Base-by-base conservation (phyloP, 75 land plant species). In the Selaginella moellendorffii region DNA sequence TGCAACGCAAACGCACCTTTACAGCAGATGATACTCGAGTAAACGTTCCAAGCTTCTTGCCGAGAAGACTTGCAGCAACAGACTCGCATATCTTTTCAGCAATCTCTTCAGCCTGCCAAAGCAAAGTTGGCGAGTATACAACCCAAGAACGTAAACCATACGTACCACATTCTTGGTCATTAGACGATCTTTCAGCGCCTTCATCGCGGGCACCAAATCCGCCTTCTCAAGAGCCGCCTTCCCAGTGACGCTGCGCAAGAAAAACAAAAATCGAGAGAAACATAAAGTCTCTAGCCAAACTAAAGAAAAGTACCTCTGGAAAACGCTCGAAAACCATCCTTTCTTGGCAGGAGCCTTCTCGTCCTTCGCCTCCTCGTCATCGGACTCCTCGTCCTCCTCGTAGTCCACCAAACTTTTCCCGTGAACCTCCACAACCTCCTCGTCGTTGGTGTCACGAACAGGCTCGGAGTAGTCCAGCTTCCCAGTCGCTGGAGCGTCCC, bases 161-260 rank as follows among this genome's bases (percentile, higher is more conserved):
- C 97, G 76, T 80, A 90, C 97, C 88, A 93, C 98, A 80, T 93
- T 93, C 78, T 93, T 93, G 20, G 91, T 82, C 98, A 93, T 89
- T 1, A 93, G 74, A 56, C 96, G 78, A 62, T 93, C 98, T 60
- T 85, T 93, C 9, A 93, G 81, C 54, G 79, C 77, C 75, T 89
- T 89, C 74, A 93, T 53, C 64, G 96, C 98, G 30, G 98, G 98
- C 65, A 80, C 82, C 67, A 93, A 66, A 73, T 93, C 98, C 24
- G 80, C 74, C 72, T 77, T 82, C 73, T 86, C 96, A 70, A 93
- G 65, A 27, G 79, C 79, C 65, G 83, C 68, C 63, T 93, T 93
- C 2, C 98, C 98, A n/a, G 98, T 68, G 73, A 93, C 93, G 67
- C 90, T 90, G 80, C 26, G n/a, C n/a, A n/a, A 65, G 1, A 17